phyloP scores from a whole-genome alignment of 2,329 filamentous ascomycete species.

The Magnaporthiopsis incrustans region DNA sequence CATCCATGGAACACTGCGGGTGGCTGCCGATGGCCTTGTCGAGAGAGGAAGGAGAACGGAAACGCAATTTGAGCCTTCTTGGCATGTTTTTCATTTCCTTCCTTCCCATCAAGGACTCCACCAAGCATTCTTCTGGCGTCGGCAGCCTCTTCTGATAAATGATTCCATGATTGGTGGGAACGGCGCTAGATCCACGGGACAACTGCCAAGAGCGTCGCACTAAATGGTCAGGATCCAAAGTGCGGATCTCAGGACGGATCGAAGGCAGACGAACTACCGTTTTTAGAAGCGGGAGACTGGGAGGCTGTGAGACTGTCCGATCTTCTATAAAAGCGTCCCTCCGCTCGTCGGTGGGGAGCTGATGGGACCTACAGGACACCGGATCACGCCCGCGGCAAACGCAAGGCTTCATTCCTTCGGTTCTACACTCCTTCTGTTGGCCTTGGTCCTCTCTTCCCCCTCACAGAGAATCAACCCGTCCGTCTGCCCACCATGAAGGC shows the following conservation, averaged over 20 bases:
- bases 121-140: neutral
- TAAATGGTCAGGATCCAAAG: neutral
- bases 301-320: neutral
- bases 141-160: neutral
- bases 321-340: constrained; percentile 1
- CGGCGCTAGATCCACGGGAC: neutral
- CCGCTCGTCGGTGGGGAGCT: neutral
- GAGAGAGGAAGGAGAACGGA: neutral
- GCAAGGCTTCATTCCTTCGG: too few relatives aligned
- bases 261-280: neutral
- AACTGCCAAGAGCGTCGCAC: neutral
- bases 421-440: neutral
- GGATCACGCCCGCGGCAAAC: neutral
- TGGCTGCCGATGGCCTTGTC: neutral
- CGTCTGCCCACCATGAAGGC: constrained; percentile 12
- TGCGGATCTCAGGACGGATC: neutral
- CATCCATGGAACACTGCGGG: neutral
- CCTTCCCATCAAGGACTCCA: constrained; percentile 4
- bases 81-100: neutral
- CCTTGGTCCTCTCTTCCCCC: neutral
- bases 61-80: neutral
- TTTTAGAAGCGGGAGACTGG: neutral
- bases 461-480: neutral
- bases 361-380: neutral
- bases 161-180: constrained; percentile 4